Conservation (phyloP, 2,329 filamentous ascomycete species). For the Fusarium euwallaceae region DNA sequence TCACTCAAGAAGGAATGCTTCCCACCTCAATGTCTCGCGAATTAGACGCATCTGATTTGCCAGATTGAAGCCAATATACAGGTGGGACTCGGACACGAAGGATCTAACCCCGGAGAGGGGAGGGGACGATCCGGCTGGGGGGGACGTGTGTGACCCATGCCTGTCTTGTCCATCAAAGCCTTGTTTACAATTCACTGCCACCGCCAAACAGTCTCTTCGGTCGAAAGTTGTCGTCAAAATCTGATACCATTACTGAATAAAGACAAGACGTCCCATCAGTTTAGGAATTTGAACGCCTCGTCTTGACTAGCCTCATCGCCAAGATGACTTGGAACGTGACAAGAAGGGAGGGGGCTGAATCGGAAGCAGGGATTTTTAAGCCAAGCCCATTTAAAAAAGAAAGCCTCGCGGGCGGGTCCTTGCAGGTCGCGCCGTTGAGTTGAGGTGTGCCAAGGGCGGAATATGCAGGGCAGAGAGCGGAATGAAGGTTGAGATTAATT, state of each 20-base stretch:
- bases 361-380: constrained; percentile 20
- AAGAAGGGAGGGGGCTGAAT: constrained; percentile 13
- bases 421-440: constrained; percentile 15
- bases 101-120: constrained; percentile 20
- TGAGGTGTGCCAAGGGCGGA: constrained; percentile 23
- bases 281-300: constrained; percentile 1
- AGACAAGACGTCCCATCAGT: not conserved
- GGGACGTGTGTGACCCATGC: not conserved
- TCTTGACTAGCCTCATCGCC: not conserved
- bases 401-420: constrained; percentile 6
- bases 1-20: not conserved
- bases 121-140: constrained; percentile 18
- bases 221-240: too few species aligned
- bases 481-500: constrained; percentile 1
- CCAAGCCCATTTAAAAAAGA: constrained; percentile 6
- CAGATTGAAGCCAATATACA: constrained; percentile 3
- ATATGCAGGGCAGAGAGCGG: constrained; percentile 18
- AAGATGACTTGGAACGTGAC: constrained; percentile 7
- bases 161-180: not conserved
- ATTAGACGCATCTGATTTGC: constrained; percentile 21
- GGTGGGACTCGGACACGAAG: constrained; percentile 6
- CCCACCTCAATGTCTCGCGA: constrained; percentile 25
- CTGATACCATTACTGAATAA: not conserved
- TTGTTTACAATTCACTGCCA: not conserved
- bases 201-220: too few species aligned